Evolutionary conservation across 225 moss, liverwort and hornwort species (phyloP).

Genomic region (Takakia lepidozioides): DNA sequence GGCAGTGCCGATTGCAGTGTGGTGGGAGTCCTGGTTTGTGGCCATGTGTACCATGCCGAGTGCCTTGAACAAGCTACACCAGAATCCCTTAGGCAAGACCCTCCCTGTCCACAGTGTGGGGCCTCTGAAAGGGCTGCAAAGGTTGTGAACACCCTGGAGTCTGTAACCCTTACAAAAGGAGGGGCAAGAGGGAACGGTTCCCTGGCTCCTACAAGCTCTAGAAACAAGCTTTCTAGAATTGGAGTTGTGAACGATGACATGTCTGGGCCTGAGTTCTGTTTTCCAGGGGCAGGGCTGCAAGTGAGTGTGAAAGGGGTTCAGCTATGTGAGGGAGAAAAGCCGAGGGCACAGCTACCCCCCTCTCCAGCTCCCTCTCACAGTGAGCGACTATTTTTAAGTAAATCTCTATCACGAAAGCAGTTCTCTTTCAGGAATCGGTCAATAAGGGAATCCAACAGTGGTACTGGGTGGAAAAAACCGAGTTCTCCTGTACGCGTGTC

Average conservation of each 20-base stretch:
- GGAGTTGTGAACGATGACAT: constrained; percentile 56
- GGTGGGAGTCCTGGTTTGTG: constrained; percentile 57
- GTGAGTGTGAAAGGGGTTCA: no score
- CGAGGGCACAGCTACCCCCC: constrained; percentile 15
- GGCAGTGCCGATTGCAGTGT: constrained; percentile 53
- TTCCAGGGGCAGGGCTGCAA: not conserved
- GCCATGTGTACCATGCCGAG: constrained; percentile 65
- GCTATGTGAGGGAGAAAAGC: constrained; percentile 21
- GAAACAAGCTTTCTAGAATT: constrained; percentile 57
- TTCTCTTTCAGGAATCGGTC: constrained; percentile 27
- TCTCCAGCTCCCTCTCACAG: constrained; percentile 16
- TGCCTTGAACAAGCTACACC: constrained; percentile 58
- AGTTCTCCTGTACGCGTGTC: constrained; percentile 24
- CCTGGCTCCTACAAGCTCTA: constrained; percentile 28
- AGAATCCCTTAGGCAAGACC: constrained; percentile 45
- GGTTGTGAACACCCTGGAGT: constrained; percentile 9
- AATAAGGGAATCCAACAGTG: constrained; percentile 16
- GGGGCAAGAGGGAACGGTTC: constrained; percentile 20
- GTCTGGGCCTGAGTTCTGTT: constrained; percentile 21
- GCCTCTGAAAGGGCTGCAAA: constrained; percentile 18
- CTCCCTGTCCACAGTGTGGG: constrained; percentile 49
- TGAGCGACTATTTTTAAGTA: constrained; percentile 33
- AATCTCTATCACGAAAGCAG: constrained; percentile 23
- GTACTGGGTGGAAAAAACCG: constrained; percentile 15
- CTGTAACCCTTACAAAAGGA: constrained; percentile 8